Evolutionary conservation across 345 rosid genomes (phyloP), one percentile per base, ranked within the genome.

Genomic region (Citrus maxima): DNA sequence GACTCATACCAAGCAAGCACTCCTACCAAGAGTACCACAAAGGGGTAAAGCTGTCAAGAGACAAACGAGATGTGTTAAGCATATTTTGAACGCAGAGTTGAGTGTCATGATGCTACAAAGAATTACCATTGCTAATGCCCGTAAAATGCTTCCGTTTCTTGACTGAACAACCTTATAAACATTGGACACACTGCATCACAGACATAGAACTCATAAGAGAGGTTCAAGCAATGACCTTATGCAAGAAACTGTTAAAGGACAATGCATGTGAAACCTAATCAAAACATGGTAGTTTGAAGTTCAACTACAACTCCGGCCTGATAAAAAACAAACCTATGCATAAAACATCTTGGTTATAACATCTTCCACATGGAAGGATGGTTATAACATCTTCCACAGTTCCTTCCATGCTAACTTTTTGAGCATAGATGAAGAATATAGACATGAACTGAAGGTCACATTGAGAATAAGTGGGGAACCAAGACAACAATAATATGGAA

Each of bases 81-180:
- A 85, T 54, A 75, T 28, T 13, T 51, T 14, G 77, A 63, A 80
- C 34, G 16, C 32, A 6, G 6, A 56, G 66, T 75, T 37, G 34
- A 34, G 63, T 13, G 58, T 4, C 55, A 77, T 70, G 67, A 86
- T 21, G 7, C 28, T 72, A 22, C 55, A 66, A 37, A 69, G 67
- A 72, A 73, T 74, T 83, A 96, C 99, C 99, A 96, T 94, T 76
- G 99, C 95, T 79, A 97, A 80, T 61, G 99, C 99, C 80, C 86
- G 83, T 70, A 90, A 55, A 94, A 96, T 93, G 85, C 88, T 96
- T 86, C 98, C 93, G 80, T 93, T 96, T 87, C 94, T 90, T 75
- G 95, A 80, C 79, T 86, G 83, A 78, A 97, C 91, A 67, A 97
- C 97, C 82, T 92, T 90, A 88, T 93, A 84, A 58, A 93, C 98